Conservation (phyloP, 352 stramenopile genomes). For the Phytophthora tentaculata region DNA sequence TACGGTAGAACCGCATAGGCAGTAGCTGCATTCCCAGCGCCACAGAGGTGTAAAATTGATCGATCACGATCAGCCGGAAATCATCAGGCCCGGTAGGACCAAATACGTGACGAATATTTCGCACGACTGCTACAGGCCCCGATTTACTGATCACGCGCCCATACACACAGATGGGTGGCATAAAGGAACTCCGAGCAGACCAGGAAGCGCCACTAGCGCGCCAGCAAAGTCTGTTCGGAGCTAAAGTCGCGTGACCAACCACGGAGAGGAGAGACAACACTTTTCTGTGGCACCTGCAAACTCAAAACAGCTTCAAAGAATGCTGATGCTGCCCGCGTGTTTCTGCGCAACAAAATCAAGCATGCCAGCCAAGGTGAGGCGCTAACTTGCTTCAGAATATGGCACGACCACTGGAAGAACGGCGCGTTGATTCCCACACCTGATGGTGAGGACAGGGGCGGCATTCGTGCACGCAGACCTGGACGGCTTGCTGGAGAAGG, state of each 20-base stretch:
- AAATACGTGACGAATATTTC: no score
- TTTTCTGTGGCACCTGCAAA: neutral
- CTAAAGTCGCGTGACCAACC: neutral
- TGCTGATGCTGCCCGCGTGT: neutral
- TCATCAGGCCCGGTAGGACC: no score
- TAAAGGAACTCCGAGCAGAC: no score
- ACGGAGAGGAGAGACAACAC: neutral
- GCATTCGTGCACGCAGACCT: neutral
- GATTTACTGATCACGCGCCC: no score
- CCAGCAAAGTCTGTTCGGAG: neutral
- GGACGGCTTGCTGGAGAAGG: neutral
- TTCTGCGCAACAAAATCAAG: constrained; percentile 1
- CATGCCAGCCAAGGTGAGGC: neutral
- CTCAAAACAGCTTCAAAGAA: neutral
- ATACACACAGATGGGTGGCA: no score
- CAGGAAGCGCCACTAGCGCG: no score
- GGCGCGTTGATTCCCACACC: neutral
- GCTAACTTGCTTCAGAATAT: neutral
- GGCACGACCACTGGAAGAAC: neutral
- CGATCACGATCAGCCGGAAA: no score
- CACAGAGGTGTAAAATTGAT: no score
- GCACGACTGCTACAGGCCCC: no score
- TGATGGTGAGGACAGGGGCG: neutral
- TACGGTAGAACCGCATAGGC: no score
- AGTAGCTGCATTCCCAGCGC: no score